These are phyloP conservation scores for Cercophora sp. DNA, from an alignment of 495 filamentous ascomycete species.

Conservation along the genomic window DNA sequence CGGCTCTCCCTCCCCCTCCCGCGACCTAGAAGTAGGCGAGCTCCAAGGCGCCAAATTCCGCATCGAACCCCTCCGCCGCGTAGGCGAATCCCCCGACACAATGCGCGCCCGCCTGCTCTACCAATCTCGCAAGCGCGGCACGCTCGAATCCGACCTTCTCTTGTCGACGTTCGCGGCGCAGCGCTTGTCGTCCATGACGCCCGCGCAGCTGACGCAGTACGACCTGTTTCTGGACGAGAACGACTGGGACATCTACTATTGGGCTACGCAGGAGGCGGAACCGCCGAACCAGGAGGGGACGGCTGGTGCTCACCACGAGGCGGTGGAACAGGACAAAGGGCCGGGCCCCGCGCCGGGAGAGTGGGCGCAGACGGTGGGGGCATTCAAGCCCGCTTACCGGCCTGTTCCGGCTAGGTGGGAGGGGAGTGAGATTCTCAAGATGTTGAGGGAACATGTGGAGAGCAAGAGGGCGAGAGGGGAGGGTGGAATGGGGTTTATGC, in stretches of 20 bases:
- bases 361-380: constrained; percentile 95
- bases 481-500: constrained; percentile 51
- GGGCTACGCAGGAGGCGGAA: constrained; percentile 87
- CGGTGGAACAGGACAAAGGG: constrained; percentile 2
- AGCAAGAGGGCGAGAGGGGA: constrained; percentile 18
- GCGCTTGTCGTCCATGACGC: constrained; percentile 68
- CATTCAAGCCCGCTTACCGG: constrained; percentile 89
- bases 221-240: constrained; percentile 97
- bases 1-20: no score
- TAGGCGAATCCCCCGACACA: constrained; percentile 74
- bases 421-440: constrained; percentile 68
- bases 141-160: constrained; percentile 90
- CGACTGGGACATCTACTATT: constrained; percentile 99
- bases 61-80: constrained; percentile 79
- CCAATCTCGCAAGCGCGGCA: constrained; percentile 94
- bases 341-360: constrained; percentile 54
- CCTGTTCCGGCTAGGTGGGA: constrained; percentile 84
- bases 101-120: constrained; percentile 90
- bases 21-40: constrained; percentile 83
- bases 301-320: constrained; percentile 34
- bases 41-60: constrained; percentile 84
- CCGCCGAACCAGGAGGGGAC: constrained; percentile 35
- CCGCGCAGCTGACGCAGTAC: constrained; percentile 72
- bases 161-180: constrained; percentile 91
- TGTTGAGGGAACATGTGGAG: constrained; percentile 77